Evolutionary conservation across 495 filamentous ascomycete species (phyloP).

Genomic region (Podospora tetraspora): DNA sequence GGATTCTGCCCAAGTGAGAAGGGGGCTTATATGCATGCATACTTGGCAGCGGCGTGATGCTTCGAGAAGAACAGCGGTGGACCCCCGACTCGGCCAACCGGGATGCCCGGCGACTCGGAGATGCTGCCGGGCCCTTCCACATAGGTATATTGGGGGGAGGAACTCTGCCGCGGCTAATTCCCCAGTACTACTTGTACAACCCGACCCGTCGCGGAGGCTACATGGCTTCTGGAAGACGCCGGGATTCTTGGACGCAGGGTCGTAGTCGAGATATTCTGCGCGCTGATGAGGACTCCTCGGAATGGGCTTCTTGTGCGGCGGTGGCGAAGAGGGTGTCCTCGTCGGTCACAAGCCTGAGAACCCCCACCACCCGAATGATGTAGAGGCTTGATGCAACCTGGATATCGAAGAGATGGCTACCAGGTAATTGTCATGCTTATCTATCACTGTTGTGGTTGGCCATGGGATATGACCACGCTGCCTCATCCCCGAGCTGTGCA

Average conservation of each 20-base stretch:
- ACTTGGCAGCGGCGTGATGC: neutral
- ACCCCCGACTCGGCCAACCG: neutral
- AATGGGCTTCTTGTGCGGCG: neutral
- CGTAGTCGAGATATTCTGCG: neutral
- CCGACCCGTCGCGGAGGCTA: neutral
- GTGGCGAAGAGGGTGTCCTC: neutral
- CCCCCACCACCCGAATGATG: neutral
- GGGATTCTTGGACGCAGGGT: neutral
- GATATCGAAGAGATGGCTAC: neutral
- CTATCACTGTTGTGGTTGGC: neutral
- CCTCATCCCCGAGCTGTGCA: neutral
- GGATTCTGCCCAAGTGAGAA: neutral
- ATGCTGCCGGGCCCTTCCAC: neutral
- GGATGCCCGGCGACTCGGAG: neutral
- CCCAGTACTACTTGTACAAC: slow-evolving; percentile 2
- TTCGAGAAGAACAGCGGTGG: neutral
- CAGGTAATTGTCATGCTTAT: neutral
- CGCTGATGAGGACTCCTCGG: neutral
- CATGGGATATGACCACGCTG: neutral
- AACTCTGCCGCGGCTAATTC: neutral
- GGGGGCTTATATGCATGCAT: neutral
- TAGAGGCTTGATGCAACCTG: neutral
- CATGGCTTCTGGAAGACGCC: neutral
- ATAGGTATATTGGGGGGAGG: neutral
- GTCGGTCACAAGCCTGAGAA: neutral